Base-by-base conservation (phyloP, 371 early-diverging fungal species). In the Mortierella sp. region DNA sequence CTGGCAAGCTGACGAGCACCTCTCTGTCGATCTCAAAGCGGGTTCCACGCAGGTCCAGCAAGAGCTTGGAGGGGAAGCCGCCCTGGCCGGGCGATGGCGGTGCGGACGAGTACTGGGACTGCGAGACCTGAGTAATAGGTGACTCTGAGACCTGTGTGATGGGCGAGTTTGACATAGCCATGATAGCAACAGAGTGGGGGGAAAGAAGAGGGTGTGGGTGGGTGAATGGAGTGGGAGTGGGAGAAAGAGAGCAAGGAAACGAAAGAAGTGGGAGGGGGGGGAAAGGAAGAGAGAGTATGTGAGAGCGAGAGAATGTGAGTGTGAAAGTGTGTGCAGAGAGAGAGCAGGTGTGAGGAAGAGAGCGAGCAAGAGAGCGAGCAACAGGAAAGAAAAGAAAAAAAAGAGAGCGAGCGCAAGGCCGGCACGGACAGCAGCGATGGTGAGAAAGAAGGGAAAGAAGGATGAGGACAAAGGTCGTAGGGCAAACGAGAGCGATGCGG, bases 11-110 rank as follows among this genome's bases (percentile, higher is more conserved):
- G 65, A 90, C 83, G 14, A 94, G 82, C 7, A 84, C 84, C 45
- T 94, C 91, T 61, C 93, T 86, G 73, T 90, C 90, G 23, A 94
- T 74, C 59, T 89, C 87, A 54, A 92, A 82, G 13, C 86, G 88
- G 27, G 85, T 87, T 0, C 93, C 93, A 62, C 94, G 86, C 31
- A 94, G 76, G 59, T 93, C 89, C 16, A 94, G 80, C 49, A 84
- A 79, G 16, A 92, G 72, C 31, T 80, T 86, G 38, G 86, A 81
- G 26, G 92, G 91, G 67, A 90, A 81, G 47, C 59, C 67, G 27
- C 67, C 67, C 39, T 66, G 67, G 48, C 65, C 65, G 18, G 58
- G 58, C 28, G 58, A 65, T 16, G 58, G 58, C 18, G 63, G 59
- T 54, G 54, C 61, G 23, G 64, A 64, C 14, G 56, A 60, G 52